A percentile compares a stretch with the other conserved stretches of the same genome.
Evolutionary conservation across 169 alveolate species (phyloP).

Genomic region (Nephromyces sp.): DNA sequence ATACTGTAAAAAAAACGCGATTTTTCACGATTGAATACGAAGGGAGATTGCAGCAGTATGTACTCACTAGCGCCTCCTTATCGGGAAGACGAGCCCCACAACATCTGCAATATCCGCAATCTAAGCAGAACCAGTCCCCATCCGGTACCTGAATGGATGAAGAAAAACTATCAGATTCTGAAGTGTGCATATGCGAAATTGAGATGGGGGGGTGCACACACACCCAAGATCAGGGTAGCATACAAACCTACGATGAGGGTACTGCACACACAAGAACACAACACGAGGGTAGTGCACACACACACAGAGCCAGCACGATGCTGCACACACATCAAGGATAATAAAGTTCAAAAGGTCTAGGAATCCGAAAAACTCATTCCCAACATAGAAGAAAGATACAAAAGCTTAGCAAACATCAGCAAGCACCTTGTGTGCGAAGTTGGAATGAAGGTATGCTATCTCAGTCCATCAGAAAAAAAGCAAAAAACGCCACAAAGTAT

Average conservation of each 20-base stretch:
- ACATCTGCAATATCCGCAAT: conserved; percentile 21
- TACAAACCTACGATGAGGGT: neutral
- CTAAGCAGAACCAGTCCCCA: conserved; percentile 26
- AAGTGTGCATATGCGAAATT: neutral
- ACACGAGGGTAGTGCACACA: neutral
- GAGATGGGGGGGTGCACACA: neutral
- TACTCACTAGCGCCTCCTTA: conserved; percentile 11
- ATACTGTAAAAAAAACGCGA: no score
- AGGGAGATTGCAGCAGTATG: no score
- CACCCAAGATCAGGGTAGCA: neutral
- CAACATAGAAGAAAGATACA: no score
- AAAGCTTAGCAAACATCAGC: no score
- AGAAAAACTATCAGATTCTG: neutral
- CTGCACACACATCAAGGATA: neutral
- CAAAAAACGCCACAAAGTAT: no score
- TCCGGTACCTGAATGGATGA: conserved; percentile 10
- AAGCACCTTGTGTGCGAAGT: no score
- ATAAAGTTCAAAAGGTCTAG: no score
- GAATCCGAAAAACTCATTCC: no score
- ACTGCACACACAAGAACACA: neutral
- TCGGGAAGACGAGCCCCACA: conserved; percentile 4
- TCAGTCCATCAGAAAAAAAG: no score
- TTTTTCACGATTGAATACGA: no score
- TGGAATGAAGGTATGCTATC: no score
- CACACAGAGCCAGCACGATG: neutral